Evolutionary conservation across 768 basidiomycete genomes (phyloP).

Genomic region (Suillus alpinus): DNA sequence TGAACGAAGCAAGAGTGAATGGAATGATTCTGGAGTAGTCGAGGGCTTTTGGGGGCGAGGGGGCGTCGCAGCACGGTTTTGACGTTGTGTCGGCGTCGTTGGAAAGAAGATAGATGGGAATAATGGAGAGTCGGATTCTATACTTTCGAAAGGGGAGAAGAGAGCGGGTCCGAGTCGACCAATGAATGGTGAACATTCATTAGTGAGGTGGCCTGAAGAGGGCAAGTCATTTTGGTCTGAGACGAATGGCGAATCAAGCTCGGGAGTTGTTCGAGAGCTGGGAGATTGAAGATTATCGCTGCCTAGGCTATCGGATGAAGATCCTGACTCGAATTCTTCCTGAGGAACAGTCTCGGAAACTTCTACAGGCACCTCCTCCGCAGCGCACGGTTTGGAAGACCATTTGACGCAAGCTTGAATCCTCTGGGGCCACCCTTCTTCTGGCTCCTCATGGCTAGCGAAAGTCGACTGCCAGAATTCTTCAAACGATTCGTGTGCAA

Average conservation of each 20-base stretch:
- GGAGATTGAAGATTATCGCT: constrained; percentile 6
- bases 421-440: constrained; percentile 52
- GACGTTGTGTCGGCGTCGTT: constrained; percentile 28
- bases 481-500: constrained; percentile 49
- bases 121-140: constrained; percentile 10
- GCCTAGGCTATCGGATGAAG: constrained; percentile 3
- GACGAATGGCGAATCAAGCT: background rate
- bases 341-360: background rate
- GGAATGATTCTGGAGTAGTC: constrained; percentile 29
- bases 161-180: constrained; percentile 29
- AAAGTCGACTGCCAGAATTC: constrained; percentile 62
- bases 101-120: constrained; percentile 13
- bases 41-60: constrained; percentile 35
- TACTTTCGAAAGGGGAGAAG: constrained; percentile 15
- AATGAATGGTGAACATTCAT: constrained; percentile 17
- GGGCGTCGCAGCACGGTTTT: constrained; percentile 28
- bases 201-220: constrained; percentile 4
- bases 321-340: constrained; percentile 12
- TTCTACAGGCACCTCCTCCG: background rate
- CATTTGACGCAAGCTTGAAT: constrained; percentile 36
- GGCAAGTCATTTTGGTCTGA: background rate
- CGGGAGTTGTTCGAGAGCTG: constrained; percentile 13
- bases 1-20: constrained; percentile 27
- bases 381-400: background rate
- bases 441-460: constrained; percentile 37